phyloP scores from a whole-genome alignment of 352 stramenopile genomes.

The Globisporangium apiculatum region DNA sequence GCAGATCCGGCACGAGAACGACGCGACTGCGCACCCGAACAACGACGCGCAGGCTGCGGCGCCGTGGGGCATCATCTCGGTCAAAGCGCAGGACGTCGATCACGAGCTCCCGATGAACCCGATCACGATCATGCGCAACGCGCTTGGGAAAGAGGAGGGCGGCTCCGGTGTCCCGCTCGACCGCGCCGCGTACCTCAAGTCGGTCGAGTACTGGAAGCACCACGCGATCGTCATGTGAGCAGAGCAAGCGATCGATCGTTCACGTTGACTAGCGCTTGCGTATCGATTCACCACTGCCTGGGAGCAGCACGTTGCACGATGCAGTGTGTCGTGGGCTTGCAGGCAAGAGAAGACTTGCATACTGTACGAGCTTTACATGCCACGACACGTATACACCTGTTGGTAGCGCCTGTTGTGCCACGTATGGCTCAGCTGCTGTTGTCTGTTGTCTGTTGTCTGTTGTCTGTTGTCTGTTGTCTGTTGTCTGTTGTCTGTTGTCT shows the following conservation, averaged over 20 bases:
- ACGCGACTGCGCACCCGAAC: slow-evolving; percentile 46
- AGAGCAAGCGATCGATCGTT: background rate
- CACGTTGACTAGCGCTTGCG: too few species aligned
- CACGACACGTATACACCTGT: too few species aligned
- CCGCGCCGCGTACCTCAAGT: slow-evolving; percentile 71
- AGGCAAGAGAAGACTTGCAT: too few species aligned
- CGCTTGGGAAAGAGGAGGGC: slow-evolving; percentile 93
- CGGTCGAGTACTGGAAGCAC: slow-evolving; percentile 84
- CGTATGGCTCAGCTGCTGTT: too few species aligned
- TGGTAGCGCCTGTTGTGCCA: too few species aligned
- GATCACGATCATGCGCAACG: slow-evolving; percentile 98
- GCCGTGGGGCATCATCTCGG: slow-evolving; percentile 93
- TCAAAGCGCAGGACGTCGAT: slow-evolving; percentile 96
- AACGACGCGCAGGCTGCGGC: slow-evolving; percentile 48
- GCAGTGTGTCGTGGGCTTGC: too few species aligned
- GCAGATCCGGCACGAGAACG: slow-evolving; percentile 96
- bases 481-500: too few species aligned
- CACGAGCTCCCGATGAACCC: slow-evolving; percentile 97
- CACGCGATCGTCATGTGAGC: slow-evolving; percentile 81
- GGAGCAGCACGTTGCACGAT: too few species aligned
- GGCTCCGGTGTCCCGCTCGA: slow-evolving; percentile 82
- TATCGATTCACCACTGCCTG: too few species aligned
- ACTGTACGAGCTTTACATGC: too few species aligned
- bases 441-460: too few species aligned
- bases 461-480: too few species aligned